Base-by-base conservation (phyloP, 148 eudicot species). In the Arctostaphylos glauca region DNA sequence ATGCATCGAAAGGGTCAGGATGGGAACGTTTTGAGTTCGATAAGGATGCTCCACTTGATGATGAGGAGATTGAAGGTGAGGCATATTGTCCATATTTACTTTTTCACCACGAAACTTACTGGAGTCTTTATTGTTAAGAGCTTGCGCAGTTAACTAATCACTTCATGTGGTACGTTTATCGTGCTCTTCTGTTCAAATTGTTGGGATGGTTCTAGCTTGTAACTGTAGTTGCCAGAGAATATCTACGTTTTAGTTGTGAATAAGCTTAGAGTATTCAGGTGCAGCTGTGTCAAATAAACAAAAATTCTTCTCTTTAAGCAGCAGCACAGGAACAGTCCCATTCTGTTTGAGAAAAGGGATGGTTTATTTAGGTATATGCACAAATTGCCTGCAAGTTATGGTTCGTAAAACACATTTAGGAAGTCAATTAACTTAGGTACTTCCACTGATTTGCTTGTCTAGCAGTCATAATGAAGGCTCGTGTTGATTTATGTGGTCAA, bases 11-110 rank as follows among this genome's bases (percentile, higher is more conserved):
- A 52, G 95, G 98, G 76, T 88, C 97, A 23, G 94, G 93, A 73
- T 96, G 99, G 99, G 98, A 94, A 87, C 89, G 97, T 64, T 96
- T 96, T 86, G 94, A 96, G 55, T 96, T 96, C 54, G 87, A 96
- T 84, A 96, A 93, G 82, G 98, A 96, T 88, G 99, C 99, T 41
- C 97, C 95, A 31, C 86, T 96, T 67, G 97, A 94, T 86, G 98
- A 94, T 77, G 94, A 93, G 83, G 94, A 93, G 84, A 88, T 93
- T 59, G 98, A 92, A 96, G 98, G 99, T 96, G 84, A 82, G 58
- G 58, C 52, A 74, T 64, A 31, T 46, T 78, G 41, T 62, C 60
- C 46, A 48, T 60, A 67, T 59, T 31, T 48, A 81, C 18, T 81
- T 67, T 70, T 68, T 68, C 10, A 19, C 68, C 4, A 6, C 64